Conservation (phyloP, 2,329 filamentous ascomycete species). For the Paracoccidioides brasiliensis region DNA sequence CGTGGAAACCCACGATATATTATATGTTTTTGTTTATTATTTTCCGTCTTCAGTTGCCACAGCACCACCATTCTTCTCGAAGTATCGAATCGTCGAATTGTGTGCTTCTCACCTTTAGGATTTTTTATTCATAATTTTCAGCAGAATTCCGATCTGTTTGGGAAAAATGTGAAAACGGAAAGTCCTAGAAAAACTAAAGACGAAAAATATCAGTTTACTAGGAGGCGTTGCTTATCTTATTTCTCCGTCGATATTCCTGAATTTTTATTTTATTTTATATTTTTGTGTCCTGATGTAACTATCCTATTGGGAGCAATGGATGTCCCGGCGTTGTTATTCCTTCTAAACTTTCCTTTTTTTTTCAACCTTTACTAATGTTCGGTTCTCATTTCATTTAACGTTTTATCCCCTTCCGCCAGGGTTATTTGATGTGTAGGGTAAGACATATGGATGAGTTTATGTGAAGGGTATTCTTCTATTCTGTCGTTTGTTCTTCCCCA, state of each 20-base stretch:
- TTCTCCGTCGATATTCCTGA: background rate
- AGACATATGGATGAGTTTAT: slow-evolving; percentile 6
- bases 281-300: background rate
- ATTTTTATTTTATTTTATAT: background rate
- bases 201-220: background rate
- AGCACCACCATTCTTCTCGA: background rate
- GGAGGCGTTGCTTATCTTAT: background rate
- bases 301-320: no score
- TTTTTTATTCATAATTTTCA: background rate
- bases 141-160: background rate
- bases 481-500: background rate
- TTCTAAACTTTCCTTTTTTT: background rate
- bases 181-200: background rate
- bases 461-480: background rate
- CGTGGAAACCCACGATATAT: background rate
- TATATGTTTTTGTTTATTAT: background rate
- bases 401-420: background rate
- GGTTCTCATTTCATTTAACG: background rate
- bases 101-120: background rate
- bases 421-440: background rate
- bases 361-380: background rate
- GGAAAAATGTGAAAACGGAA: background rate
- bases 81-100: background rate
- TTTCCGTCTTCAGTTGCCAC: background rate
- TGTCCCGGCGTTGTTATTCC: no score